These are phyloP conservation scores for Daldinia vernicosa DNA, from an alignment of 495 filamentous ascomycete species.

Conservation along the genomic window DNA sequence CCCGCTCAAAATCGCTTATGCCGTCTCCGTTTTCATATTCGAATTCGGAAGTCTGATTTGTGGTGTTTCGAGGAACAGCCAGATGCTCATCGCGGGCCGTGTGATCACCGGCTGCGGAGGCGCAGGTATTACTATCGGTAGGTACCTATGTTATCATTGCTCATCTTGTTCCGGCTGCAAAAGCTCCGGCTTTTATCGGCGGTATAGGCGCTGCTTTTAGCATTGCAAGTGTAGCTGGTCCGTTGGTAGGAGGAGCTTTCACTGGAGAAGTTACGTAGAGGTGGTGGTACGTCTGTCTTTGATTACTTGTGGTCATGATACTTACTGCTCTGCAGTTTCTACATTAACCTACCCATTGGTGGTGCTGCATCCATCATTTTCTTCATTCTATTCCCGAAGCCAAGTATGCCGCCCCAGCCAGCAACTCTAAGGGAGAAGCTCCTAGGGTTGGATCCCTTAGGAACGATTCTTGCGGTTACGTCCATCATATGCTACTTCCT, in stretches of 20 bases:
- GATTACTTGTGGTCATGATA: neutral
- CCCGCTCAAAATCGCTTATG: neutral
- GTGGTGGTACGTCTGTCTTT: neutral
- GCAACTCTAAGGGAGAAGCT: neutral
- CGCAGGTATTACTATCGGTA: neutral
- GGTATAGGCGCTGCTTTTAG: neutral
- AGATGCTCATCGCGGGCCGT: neutral
- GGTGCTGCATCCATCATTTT: neutral
- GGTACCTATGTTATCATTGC: neutral
- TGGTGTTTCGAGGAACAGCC: neutral
- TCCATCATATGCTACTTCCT: neutral
- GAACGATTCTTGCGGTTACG: neutral
- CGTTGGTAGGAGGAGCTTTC: neutral
- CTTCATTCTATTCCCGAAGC: neutral
- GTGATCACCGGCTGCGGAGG: neutral
- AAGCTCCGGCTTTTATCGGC: neutral
- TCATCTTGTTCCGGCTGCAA: neutral
- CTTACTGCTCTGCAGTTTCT: neutral
- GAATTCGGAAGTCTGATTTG: neutral
- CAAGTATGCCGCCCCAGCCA: neutral
- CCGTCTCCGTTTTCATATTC: neutral
- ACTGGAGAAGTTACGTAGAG: neutral
- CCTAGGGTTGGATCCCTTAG: neutral
- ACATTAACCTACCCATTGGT: neutral
- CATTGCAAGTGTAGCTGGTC: neutral